Evolutionary conservation across 495 filamentous ascomycete species (phyloP).

Genomic region (Lepraria neglecta): DNA sequence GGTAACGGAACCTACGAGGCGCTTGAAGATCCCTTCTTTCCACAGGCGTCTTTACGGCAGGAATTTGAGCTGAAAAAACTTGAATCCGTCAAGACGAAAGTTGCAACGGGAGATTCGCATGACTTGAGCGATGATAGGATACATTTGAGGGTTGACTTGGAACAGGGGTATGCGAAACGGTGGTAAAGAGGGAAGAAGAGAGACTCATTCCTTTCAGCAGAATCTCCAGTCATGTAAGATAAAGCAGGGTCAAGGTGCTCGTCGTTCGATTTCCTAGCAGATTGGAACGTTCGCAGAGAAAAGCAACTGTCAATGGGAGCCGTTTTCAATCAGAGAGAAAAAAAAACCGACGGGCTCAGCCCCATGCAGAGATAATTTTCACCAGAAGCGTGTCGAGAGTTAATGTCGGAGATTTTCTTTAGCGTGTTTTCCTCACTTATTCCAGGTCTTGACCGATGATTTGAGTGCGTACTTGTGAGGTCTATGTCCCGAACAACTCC

Average conservation of each 20-base stretch:
- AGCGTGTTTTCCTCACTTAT: too few relatives aligned
- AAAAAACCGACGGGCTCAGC: too few relatives aligned
- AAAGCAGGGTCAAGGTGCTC: too few relatives aligned
- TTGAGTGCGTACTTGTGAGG: background rate
- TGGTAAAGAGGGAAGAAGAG: background rate
- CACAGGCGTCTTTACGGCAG: background rate
- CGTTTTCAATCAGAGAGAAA: too few relatives aligned
- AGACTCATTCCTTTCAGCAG: background rate
- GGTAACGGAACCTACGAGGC: background rate
- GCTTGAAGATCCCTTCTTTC: background rate
- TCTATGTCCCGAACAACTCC: too few relatives aligned
- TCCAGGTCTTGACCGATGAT: too few relatives aligned
- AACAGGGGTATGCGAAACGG: background rate
- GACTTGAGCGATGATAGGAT: constrained; percentile 5
- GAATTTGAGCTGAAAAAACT: background rate
- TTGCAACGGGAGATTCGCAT: background rate
- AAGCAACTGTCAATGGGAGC: too few relatives aligned
- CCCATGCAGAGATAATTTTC: too few relatives aligned
- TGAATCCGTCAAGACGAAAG: background rate
- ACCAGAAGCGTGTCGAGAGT: too few relatives aligned
- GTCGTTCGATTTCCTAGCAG: too few relatives aligned
- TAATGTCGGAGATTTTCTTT: background rate
- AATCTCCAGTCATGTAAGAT: too few relatives aligned
- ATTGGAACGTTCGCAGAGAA: too few relatives aligned
- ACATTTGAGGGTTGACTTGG: background rate